These are phyloP conservation scores for Cyclotella baltica DNA, from an alignment of 108 stramenopile genomes.

Conservation along the genomic window DNA sequence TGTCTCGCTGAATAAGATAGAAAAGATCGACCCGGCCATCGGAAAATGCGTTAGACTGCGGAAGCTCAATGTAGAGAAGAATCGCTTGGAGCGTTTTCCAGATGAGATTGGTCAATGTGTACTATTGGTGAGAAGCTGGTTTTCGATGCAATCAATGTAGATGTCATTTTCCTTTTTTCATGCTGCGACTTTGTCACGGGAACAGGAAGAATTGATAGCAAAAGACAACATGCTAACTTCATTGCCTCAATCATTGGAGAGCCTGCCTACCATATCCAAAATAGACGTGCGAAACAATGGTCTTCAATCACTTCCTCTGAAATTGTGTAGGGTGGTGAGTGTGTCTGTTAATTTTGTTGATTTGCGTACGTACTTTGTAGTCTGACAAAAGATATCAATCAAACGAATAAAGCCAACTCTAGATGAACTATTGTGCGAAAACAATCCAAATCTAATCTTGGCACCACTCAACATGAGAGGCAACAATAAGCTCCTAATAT, in stretches of 20 bases:
- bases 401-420: constrained; percentile 30
- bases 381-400: neutral
- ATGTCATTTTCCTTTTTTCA: neutral
- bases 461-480: constrained; percentile 44
- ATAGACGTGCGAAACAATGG: constrained; percentile 42
- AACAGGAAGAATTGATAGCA: constrained; percentile 38
- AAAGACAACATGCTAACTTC: constrained; percentile 24
- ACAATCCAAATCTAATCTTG: constrained; percentile 26
- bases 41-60: constrained; percentile 44
- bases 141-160: too few relatives aligned
- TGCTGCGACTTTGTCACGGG: too few relatives aligned
- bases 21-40: constrained; percentile 39
- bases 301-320: constrained; percentile 20
- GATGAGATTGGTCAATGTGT: constrained; percentile 26
- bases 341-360: neutral
- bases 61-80: constrained; percentile 30
- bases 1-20: constrained; percentile 37
- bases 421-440: constrained; percentile 28
- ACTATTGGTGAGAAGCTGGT: constrained; percentile 27
- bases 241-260: constrained; percentile 24
- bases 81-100: constrained; percentile 34
- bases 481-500: constrained; percentile 32
- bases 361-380: neutral
- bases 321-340: constrained; percentile 47
- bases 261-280: constrained; percentile 16